Base-by-base conservation (phyloP, 805 yeast species). In the Myxozyma lipomycoides region DNA sequence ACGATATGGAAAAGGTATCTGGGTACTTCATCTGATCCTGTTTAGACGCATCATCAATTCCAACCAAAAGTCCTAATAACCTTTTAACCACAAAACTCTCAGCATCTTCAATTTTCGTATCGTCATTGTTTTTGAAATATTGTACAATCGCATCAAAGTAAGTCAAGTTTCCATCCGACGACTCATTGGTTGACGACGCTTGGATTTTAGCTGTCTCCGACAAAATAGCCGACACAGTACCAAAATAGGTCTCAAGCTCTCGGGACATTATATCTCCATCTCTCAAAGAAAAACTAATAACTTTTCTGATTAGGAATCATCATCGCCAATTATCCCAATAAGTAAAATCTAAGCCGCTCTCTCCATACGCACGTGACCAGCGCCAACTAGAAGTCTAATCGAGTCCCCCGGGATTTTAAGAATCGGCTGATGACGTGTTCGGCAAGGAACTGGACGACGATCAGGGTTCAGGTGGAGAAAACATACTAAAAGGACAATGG, bases 1-100 rank as follows among this genome's bases (percentile, higher is more conserved):
- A 72, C 0, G 97, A 86, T 15, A 91, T 82, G 6, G 84, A 49
- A 17, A 71, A 59, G 36, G 69, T 46, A 22, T 62, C 63, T 1
- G 62, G 60, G 5, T 48, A 38, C 28, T 32, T 28, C 19, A 22
- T 35, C 19, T 40, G 51, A 39, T 54, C 56, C 23, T 39, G 43
- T 12, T 40, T 22, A 4, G 59, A 50, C 3, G 59, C 57, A 5
- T 24, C 49, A 37, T 57, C 52, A 7, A 57, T 30, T 18, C 41
- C 38, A 3, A 10, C 28, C 21, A 55, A 24, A 4, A 50, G 43
- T 12, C 17, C 40, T 3, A 49, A 22, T 34, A 51, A 23, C 18
- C 40, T 39, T 3, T 45, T 19, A 12, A 49, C 48, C 21, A 50
- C 36, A 40, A 26, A 38, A 6, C 37, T 21, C 32, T 48, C 50